Conservation (phyloP, 2,329 filamentous ascomycete genomes). For the Epichloe sp. region DNA sequence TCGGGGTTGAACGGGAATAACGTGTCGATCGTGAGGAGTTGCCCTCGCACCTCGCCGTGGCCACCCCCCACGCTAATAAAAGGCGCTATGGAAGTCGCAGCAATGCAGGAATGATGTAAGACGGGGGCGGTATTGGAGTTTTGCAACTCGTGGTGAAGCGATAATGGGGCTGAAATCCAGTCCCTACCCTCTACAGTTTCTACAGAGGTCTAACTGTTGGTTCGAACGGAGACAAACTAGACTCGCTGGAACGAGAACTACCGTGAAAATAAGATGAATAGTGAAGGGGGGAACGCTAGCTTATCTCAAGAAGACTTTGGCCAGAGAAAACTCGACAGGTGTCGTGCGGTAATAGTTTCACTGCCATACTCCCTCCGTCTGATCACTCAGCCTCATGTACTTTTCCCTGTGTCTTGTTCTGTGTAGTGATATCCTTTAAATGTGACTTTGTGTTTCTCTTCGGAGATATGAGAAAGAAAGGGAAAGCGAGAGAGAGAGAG, state of each 20-base stretch:
- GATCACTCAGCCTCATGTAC: no score
- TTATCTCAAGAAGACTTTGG: not conserved
- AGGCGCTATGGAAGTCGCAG: not conserved
- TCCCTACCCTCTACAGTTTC: not conserved
- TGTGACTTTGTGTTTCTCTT: no score
- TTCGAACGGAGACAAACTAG: no score
- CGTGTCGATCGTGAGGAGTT: not conserved
- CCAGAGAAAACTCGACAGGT: not conserved
- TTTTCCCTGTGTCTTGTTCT: no score
- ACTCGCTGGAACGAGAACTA: no score
- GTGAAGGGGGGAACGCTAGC: no score
- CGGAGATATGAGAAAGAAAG: no score
- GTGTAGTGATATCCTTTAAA: no score
- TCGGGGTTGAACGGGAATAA: not conserved
- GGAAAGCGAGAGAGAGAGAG: no score
- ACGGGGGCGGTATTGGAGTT: not conserved
- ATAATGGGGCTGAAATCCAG: not conserved
- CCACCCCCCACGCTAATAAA: not conserved
- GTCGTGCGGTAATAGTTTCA: not conserved
- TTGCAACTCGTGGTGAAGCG: not conserved
- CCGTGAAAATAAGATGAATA: no score
- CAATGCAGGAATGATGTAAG: not conserved
- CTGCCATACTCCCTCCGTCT: no score
- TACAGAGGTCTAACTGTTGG: no score
- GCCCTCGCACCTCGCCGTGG: not conserved